Base-by-base conservation (phyloP, 1,139 yeast genomes). In the Saccharomyces hybrid region DNA sequence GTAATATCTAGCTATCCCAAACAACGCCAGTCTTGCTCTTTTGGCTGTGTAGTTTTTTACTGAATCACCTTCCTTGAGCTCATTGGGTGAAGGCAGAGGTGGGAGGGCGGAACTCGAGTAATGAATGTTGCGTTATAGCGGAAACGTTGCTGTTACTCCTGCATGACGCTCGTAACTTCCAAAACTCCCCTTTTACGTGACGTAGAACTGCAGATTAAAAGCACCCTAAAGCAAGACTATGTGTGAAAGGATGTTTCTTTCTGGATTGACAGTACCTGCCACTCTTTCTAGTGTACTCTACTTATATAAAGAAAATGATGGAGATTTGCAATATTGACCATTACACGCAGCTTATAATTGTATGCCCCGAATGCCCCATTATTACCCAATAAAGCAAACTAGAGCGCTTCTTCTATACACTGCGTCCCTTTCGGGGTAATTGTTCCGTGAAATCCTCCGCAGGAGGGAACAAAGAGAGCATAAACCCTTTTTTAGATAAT, bases 311-410 rank as follows among this genome's bases (percentile, higher is more conserved):
- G 6, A 31, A 31, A 31, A 31, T 31, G n/a, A 29, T 11, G 6
- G 34, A 4, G 34, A 31, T 31, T 31, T 31, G 34, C n/a, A 31
- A 11, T 31, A 31, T 31, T 31, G 34, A 31, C 3, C 34, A 31
- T 31, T 31, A 31, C 34, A 31, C 34, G 34, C 34, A 13, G 34
- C 34, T 3, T 13, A 31, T 31, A 31, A 31, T 31, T 31, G 14
- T 31, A 31, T 31, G 34, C 14, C 6, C 34, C 34, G 34, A 31
- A 31, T 31, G 34, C 6, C 14, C 14, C 6, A 31, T 31, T 31
- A 31, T 31, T 31, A 31, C 34, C 34, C 34, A 31, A 31, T 31
- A 31, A 31, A 64, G 83, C 91, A 31, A 31, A 31, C 34, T 31
- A 31, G 2, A 3, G 4, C 34, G 34, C 6, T 31, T 31, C 3